Evolutionary conservation across 139 green algal genomes (phyloP), one percentile per base, ranked within the genome.

Genomic region (Astrephomene gubernaculifera): DNA sequence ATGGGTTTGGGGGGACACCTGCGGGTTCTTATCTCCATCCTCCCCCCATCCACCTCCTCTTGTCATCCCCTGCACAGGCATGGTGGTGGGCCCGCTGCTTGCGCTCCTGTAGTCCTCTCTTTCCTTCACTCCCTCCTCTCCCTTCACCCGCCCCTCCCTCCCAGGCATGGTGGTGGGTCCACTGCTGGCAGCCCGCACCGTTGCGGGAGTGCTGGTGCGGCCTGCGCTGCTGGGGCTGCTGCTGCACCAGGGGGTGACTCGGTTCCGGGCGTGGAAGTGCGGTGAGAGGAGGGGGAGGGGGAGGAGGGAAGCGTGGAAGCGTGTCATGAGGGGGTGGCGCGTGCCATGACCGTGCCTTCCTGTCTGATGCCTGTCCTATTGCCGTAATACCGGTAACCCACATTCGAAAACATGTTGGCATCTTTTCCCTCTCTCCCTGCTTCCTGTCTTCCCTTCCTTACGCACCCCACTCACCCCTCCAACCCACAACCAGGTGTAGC

Each of bases 111-210:
- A n/a, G n/a, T n/a, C n/a, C n/a, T n/a, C n/a, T n/a, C n/a, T n/a
- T n/a, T n/a, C 25, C 31, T 9, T 9, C 60, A 14, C 8, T 27
- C 60, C 2, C 60, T 35, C 60, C 49, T 57, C 49, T 57, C 17
- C 49, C 49, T 17, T 17, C 49, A 57, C 49, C 49, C 57, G 19
- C 57, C 57, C 19, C 57, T 24, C 19, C 22, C 19, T 27, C n/a
- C 9, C 67, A 86, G 79, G 79, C 79, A n/a, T 86, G 79, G 65
- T 86, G 12, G 5, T 86, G 64, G 79, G 79, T 5, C 79, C 79
- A 5, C 33, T 86, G 43, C 10, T 76, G 45, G 79, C 79, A 8
- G 79, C 29, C 27, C 79, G 79, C 44, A n/a, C 35, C 6, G 49
- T 86, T 45, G 79, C 49, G 36, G 45, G 65, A 1, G 79, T 63